Conservation (phyloP, 257 asterid genomes). For the Handroanthus guayacan region DNA sequence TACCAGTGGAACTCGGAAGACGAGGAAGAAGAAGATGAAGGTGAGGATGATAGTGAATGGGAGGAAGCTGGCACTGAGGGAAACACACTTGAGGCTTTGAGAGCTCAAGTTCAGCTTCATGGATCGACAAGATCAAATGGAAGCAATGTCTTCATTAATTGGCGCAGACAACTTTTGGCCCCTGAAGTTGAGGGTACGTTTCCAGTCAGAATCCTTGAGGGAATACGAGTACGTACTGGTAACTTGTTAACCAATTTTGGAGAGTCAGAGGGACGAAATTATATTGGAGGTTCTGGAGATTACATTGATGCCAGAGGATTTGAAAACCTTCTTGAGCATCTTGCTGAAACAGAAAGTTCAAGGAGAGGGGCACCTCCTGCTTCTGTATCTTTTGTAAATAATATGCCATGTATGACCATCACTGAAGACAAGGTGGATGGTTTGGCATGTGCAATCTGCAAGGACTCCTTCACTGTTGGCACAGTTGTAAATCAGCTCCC, state of each 20-base stretch:
- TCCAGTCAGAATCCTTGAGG: slow-evolving; percentile 40
- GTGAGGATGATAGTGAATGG: slow-evolving; percentile 64
- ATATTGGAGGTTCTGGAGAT: slow-evolving; percentile 50
- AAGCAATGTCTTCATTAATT: slow-evolving; percentile 37
- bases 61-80: slow-evolving; percentile 64
- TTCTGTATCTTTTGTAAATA: slow-evolving; percentile 62
- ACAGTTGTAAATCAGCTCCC: slow-evolving; percentile 79
- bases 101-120: slow-evolving; percentile 40
- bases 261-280: slow-evolving; percentile 43
- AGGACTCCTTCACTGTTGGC: slow-evolving; percentile 70
- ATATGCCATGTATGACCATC: slow-evolving; percentile 56
- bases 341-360: slow-evolving; percentile 63
- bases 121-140: slow-evolving; percentile 38
- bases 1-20: slow-evolving; percentile 75
- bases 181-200: slow-evolving; percentile 49
- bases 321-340: slow-evolving; percentile 63
- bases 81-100: slow-evolving; percentile 42
- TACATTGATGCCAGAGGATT: slow-evolving; percentile 60
- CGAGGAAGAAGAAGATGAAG: slow-evolving; percentile 58
- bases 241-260: slow-evolving; percentile 47
- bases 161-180: slow-evolving; percentile 46
- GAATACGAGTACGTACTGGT: slow-evolving; percentile 37
- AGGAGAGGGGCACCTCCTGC: slow-evolving; percentile 87
- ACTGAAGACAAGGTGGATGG: slow-evolving; percentile 55
- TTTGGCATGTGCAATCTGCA: slow-evolving; percentile 87